Evolutionary conservation across 2,329 filamentous ascomycete species (phyloP).

Genomic region (Dothidotthia symphoricarpi): DNA sequence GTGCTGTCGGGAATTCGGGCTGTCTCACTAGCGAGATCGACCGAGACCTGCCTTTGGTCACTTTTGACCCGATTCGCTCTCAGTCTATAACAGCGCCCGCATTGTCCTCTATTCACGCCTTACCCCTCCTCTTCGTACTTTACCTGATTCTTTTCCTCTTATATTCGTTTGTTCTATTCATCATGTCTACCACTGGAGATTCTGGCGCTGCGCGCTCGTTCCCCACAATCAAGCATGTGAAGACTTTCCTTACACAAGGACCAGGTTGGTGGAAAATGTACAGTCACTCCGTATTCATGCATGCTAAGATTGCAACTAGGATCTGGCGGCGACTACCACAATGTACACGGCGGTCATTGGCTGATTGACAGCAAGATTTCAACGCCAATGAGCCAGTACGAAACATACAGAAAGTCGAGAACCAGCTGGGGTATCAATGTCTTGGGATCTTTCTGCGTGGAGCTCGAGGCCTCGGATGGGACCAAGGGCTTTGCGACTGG

Average conservation of each 20-base stretch:
- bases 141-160: slow-evolving; percentile 3
- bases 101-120: slow-evolving; percentile 9
- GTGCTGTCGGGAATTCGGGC: too few species aligned
- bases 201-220: slow-evolving; percentile 53
- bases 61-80: slow-evolving; percentile 6
- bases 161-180: slow-evolving; percentile 4
- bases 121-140: slow-evolving; percentile 17
- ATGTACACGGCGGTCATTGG: slow-evolving; percentile 75
- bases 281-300: slow-evolving; percentile 14
- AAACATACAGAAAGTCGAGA: slow-evolving; percentile 80
- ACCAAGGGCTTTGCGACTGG: slow-evolving; percentile 93
- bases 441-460: slow-evolving; percentile 84
- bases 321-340: slow-evolving; percentile 80
- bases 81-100: slow-evolving; percentile 22
- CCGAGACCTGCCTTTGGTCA: slow-evolving; percentile 25
- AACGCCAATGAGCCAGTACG: slow-evolving; percentile 87
- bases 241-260: slow-evolving; percentile 70
- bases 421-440: slow-evolving; percentile 97
- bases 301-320: not conserved
- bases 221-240: slow-evolving; percentile 72
- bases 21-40: slow-evolving; percentile 23
- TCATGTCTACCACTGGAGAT: slow-evolving; percentile 29
- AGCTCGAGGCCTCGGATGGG: slow-evolving; percentile 84
- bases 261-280: slow-evolving; percentile 37
- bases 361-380: slow-evolving; percentile 89